Evolutionary conservation across 2,329 filamentous ascomycete species (phyloP).

Genomic region (Calonectria naviculata): DNA sequence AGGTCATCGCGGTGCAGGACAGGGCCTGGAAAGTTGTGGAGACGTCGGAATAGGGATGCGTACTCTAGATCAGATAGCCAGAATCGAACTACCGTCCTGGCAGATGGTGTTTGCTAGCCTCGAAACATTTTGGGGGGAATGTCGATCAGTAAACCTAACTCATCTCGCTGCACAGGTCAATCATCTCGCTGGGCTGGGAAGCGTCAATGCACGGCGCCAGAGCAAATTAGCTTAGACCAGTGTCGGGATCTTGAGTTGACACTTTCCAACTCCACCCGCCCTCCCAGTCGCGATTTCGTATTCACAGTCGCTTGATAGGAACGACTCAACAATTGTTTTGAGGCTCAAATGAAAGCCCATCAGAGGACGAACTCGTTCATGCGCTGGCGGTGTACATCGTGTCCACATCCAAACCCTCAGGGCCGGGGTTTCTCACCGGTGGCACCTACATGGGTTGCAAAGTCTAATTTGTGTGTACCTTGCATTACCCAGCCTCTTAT

Average conservation of each 20-base stretch:
- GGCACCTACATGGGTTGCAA: neutral
- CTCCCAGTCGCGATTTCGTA: neutral
- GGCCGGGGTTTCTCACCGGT: neutral
- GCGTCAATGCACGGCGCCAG: neutral
- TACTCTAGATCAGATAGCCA: neutral
- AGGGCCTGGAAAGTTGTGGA: slow-evolving; percentile 50
- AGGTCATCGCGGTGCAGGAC: slow-evolving; percentile 36
- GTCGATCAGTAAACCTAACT: neutral
- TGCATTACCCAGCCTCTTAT: neutral
- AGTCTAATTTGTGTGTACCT: neutral
- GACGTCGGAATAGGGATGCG: slow-evolving; percentile 5
- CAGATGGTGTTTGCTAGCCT: no score
- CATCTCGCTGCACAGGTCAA: no score
- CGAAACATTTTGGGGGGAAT: neutral
- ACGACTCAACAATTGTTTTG: no score
- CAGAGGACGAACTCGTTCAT: no score
- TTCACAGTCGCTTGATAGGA: no score
- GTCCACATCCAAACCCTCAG: neutral
- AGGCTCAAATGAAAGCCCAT: no score
- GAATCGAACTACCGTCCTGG: neutral
- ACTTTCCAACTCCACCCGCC: neutral
- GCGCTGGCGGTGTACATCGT: neutral
- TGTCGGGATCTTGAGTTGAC: neutral
- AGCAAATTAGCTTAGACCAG: neutral
- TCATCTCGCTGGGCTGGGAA: neutral